Conservation (phyloP, 176 grass and related monocot species). For the Carex cristatella region DNA sequence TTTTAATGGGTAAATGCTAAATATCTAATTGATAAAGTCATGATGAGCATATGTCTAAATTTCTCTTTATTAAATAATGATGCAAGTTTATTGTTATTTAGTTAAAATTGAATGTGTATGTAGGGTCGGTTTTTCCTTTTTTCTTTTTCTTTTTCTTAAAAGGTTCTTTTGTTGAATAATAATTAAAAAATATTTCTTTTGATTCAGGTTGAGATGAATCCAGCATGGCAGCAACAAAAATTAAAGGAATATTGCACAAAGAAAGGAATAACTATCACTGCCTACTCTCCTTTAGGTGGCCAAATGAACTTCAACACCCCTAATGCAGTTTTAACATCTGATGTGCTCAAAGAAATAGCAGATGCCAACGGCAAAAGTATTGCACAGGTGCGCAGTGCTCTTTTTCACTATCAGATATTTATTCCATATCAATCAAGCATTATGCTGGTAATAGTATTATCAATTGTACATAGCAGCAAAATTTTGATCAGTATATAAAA, state of each 20-base stretch:
- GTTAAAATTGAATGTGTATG: no score
- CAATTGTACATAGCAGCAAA: neutral
- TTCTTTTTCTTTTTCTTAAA: no score
- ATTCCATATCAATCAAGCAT: neutral
- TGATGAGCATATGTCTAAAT: no score
- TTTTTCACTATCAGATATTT: neutral
- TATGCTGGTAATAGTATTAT: neutral
- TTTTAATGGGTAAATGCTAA: no score
- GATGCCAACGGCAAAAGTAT: no score
- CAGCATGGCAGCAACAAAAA: conserved; percentile 16
- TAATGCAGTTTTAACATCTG: neutral
- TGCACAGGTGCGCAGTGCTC: no score
- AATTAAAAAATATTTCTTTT: neutral
- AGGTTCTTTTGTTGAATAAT: neutral
- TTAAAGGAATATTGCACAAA: conserved; percentile 10
- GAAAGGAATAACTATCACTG: conserved; percentile 29
- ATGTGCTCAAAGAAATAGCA: conserved; percentile 26
- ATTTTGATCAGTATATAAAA: neutral
- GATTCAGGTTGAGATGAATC: conserved; percentile 4
- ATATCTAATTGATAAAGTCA: no score
- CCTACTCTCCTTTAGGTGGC: no score
- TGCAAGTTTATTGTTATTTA: no score
- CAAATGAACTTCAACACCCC: neutral
- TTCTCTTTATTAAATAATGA: no score
- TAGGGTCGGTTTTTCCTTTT: no score